phyloP scores from a whole-genome alignment of 1,284 basidiomycete genomes.

The Athelia sp. region DNA sequence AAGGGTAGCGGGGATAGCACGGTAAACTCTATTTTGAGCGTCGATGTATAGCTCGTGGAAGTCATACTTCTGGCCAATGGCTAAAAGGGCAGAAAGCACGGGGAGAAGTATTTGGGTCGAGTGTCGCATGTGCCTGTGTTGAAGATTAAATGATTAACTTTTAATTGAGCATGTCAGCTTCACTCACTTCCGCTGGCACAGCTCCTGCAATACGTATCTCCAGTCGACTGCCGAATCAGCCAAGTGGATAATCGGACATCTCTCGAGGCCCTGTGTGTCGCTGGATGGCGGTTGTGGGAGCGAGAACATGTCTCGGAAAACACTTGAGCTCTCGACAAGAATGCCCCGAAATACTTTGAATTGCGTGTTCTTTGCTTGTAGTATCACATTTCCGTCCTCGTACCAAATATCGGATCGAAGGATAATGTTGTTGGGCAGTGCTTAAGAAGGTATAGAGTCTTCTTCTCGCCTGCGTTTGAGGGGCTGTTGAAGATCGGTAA shows the following conservation, averaged over 20 bases:
- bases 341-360: constrained; percentile 20
- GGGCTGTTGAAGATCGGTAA: too few relatives aligned
- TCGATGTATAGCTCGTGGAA: constrained; percentile 4
- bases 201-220: not conserved
- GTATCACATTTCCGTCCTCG: constrained; percentile 22
- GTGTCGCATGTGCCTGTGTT: not conserved
- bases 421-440: too few relatives aligned
- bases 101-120: not conserved
- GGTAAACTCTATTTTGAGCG: not conserved
- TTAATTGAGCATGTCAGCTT: not conserved
- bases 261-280: not conserved
- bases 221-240: not conserved
- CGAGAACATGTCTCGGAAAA: constrained; percentile 20
- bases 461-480: too few relatives aligned
- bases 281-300: not conserved
- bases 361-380: constrained; percentile 13
- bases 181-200: not conserved
- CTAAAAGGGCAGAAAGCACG: constrained; percentile 4
- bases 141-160: not conserved
- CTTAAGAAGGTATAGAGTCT: too few relatives aligned
- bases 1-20: not conserved
- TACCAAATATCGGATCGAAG: constrained; percentile 15
- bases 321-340: constrained; percentile 17
- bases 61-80: constrained; percentile 9
- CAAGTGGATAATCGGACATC: not conserved